These are phyloP conservation scores for Cotoneaster glaucophyllus DNA, from an alignment of 306 rosid species.

Conservation along the genomic window DNA sequence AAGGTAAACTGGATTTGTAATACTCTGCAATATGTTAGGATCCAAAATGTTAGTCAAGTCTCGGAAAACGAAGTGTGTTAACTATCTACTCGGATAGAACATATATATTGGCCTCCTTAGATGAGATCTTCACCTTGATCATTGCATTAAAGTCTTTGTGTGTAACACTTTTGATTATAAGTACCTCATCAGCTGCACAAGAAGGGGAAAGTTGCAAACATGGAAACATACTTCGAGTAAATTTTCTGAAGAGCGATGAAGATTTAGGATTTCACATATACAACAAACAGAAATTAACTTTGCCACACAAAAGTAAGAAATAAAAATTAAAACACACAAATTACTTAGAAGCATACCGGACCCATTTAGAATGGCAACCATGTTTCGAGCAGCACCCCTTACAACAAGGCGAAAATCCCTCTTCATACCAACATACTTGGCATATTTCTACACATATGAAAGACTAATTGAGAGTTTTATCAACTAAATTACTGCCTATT, in stretches of 20 bases:
- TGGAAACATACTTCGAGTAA: neutral
- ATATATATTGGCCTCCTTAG: neutral
- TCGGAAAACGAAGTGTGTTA: neutral
- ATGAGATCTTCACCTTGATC: conserved; percentile 58
- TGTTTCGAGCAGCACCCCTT: conserved; percentile 94
- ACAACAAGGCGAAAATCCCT: conserved; percentile 98
- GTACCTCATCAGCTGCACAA: conserved; percentile 72
- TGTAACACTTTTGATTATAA: conserved; percentile 84
- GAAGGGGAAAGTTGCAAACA: conserved; percentile 7
- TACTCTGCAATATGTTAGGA: conserved; percentile 49
- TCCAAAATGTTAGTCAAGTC: neutral
- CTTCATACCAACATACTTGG: conserved; percentile 88
- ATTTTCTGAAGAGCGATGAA: neutral
- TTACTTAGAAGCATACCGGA: conserved; percentile 58
- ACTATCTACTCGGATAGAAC: neutral
- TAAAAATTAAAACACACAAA: neutral
- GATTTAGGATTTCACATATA: neutral
- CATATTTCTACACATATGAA: conserved; percentile 70
- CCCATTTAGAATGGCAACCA: conserved; percentile 85
- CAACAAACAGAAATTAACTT: neutral
- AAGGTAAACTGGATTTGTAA: conserved; percentile 94
- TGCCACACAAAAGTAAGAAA: neutral
- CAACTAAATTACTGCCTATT: neutral
- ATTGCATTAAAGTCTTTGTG: conserved; percentile 75
- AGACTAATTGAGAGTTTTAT: conserved; percentile 11